Evolutionary conservation across 2,329 filamentous ascomycete species (phyloP), one percentile per base, ranked within the genome.

Genomic region (Pezicula rhizophila): DNA sequence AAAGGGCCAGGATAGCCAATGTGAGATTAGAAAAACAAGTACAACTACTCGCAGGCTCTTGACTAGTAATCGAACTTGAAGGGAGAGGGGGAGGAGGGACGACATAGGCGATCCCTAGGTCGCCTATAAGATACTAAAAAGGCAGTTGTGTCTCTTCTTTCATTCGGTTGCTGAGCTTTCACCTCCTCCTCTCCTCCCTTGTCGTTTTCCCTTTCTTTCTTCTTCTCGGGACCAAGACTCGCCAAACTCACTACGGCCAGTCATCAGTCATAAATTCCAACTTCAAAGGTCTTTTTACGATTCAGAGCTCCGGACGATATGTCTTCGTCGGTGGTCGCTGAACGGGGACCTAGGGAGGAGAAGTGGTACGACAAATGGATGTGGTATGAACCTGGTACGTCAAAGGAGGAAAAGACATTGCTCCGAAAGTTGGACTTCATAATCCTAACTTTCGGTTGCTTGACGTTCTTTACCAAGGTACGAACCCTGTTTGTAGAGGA

Each of bases 341-440:
- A 10, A 8, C 35, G 1, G 14, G n/a, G 8, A 15, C 8, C 18
- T 11, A 3, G n/a, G 10, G 39, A 18, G 15, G 39, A 20, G 20
- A 42, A 25, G n/a, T 42, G 39, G 39, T 42, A 42, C 20, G 39
- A 42, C 39, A 42, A 42, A 25, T 42, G 39, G 39, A 42, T 20
- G 20, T 42, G 39, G 39, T 42, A 42, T 25, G 39, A 42, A 20
- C 15, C 10, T 20, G 39, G 39, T n/a, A 42, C 39, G 15, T 42
- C 56, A 25, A 58, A 57, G 10, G 67, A 70, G 42, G 70, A 73
- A 50, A 62, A 68, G 2, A 60, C 54, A 10, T 70, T 73, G 26
- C 57, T 74, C 10, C 66, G 71, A 56, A 73, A 73, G 56, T 57
- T 74, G 1, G 71, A 74, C 38, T 65, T 65, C 8, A 62, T 68